phyloP scores from a whole-genome alignment of 2,329 filamentous ascomycete genomes.

The Teratosphaeria destructans region DNA sequence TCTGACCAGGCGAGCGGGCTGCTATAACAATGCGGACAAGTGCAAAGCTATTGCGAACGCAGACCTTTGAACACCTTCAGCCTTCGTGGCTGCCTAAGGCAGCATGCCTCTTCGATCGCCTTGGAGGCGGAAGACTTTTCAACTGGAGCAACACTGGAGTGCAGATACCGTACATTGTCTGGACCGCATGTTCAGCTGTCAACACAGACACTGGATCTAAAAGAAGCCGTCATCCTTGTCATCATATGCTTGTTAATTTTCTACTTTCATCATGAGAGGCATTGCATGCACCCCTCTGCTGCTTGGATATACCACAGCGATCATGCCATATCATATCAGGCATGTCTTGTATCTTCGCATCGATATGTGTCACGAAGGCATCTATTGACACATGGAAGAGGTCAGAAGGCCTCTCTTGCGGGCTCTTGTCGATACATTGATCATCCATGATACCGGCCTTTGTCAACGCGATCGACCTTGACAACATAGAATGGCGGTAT shows the following conservation, averaged over 20 bases:
- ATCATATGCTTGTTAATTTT: constrained; percentile 14
- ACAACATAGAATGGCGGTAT: constrained; percentile 21
- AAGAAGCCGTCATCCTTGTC: constrained; percentile 12
- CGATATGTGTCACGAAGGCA: neutral
- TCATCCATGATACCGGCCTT: constrained; percentile 14
- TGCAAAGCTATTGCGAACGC: constrained; percentile 35
- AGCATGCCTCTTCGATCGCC: constrained; percentile 22
- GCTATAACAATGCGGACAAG: constrained; percentile 40
- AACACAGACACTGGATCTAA: constrained; percentile 20
- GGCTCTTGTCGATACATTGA: constrained; percentile 16
- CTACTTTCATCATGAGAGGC: constrained; percentile 12
- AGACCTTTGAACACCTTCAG: constrained; percentile 18
- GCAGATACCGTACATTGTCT: constrained; percentile 27
- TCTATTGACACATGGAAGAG: constrained; percentile 1
- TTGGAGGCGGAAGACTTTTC: constrained; percentile 23
- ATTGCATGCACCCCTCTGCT: constrained; percentile 14
- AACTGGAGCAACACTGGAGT: constrained; percentile 27
- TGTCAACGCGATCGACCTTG: constrained; percentile 29
- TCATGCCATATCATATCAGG: constrained; percentile 13
- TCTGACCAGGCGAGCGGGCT: constrained; percentile 22
- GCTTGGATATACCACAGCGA: constrained; percentile 15
- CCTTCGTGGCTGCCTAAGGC: constrained; percentile 42
- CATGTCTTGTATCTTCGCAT: neutral
- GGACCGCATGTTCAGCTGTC: constrained; percentile 37
- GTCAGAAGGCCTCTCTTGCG: constrained; percentile 17